Evolutionary conservation across 169 alveolate genomes (phyloP).

Genomic region (Cytauxzoon felis): DNA sequence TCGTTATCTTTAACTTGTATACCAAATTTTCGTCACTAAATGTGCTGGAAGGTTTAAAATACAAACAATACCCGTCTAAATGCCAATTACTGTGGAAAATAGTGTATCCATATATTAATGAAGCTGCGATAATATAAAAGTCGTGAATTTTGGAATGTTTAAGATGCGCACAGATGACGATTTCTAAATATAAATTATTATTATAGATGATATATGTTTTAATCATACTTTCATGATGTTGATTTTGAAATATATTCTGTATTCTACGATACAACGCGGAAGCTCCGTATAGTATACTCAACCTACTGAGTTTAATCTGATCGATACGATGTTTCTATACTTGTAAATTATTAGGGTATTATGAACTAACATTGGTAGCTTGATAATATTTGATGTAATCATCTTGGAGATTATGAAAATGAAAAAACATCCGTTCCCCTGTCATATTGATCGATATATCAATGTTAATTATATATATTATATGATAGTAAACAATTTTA

Average conservation of each 20-base stretch:
- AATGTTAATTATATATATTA: neutral
- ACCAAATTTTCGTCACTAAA: conserved; percentile 34
- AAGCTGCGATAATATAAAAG: conserved; percentile 60
- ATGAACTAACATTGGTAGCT: conserved; percentile 25
- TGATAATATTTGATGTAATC: conserved; percentile 59
- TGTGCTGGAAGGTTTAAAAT: neutral
- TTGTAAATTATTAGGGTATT: neutral
- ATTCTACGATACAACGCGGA: conserved; percentile 48
- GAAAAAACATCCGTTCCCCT: conserved; percentile 46
- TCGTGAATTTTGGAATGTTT: conserved; percentile 62
- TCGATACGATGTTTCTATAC: conserved; percentile 58
- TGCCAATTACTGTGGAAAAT: conserved; percentile 62
- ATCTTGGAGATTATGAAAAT: conserved; percentile 60
- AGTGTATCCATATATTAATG: conserved; percentile 55
- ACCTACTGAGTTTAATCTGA: conserved; percentile 51
- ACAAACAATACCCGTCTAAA: conserved; percentile 17
- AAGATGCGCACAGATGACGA: conserved; percentile 62
- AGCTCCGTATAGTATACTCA: conserved; percentile 60
- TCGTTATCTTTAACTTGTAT: conserved; percentile 50
- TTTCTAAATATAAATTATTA: conserved; percentile 8
- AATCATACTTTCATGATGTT: conserved; percentile 35
- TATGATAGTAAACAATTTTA: neutral
- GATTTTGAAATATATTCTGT: conserved; percentile 43
- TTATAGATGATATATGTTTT: neutral
- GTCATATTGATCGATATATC: conserved; percentile 6